Evolutionary conservation across 1,139 yeast genomes (phyloP), one percentile per base, ranked within the genome.

Genomic region (Yamadazyma conglobata): DNA sequence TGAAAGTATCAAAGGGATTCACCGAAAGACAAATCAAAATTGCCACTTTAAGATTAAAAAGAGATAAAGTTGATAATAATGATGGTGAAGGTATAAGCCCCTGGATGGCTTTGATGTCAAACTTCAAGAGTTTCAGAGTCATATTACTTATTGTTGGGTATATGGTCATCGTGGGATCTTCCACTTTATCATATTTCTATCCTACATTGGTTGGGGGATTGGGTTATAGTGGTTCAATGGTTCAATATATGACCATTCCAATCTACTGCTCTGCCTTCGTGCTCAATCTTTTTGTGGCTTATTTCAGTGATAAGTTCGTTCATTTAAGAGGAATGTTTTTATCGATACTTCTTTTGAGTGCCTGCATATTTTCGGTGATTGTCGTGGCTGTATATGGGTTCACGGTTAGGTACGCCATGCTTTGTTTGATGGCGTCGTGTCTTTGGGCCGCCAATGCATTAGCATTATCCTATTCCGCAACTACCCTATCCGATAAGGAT

Each of bases 101-200:
- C 43, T 30, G 44, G 57, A 10, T 9, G 10, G 22, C 22, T n/a
- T 20, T 20, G 10, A 9, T 9, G 6, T 7, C 10, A 11, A 19
- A 22, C 11, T n/a, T 21, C 19, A 27, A 27, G 18, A 76, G 70
- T 42, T 50, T 60, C 15, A 64, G 66, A 39, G 58, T 67, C 15
- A 44, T 60, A 10, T 58, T 65, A 21, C 59, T 67, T 19, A 36
- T 56, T 9, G 67, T 70, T 27, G 67, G 70, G 39, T 71, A 71
- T 42, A 68, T 74, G 48, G 65, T 55, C 22, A 77, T 70, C 49
- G 42, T 61, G 20, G 57, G 67, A 5, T 50, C 71, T 21, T 71
- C 68, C 40, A 76, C 77, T 5, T 61, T 69, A 33, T 63, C 72
- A 1, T 70, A 73, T 0, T 71, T 70, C 41, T 50, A 71, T 30